Base-by-base conservation (phyloP, 495 filamentous ascomycete genomes). In the Podospora pseudoanserina region DNA sequence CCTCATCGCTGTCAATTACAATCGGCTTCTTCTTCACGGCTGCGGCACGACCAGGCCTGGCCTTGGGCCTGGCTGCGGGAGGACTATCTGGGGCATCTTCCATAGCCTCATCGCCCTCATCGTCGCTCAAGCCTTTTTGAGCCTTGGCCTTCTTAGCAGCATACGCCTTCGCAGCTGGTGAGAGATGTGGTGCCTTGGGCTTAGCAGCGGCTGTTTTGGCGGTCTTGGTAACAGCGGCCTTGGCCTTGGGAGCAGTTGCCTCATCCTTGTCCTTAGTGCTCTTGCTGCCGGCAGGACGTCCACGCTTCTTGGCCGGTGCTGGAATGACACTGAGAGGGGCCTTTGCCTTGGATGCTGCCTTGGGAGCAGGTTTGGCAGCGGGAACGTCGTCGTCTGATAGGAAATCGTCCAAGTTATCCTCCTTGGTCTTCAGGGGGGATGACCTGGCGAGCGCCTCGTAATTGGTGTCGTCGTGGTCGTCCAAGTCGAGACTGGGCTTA, bases 141-240 rank as follows among this genome's bases (percentile, higher is more conserved):
- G 82, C 73, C 77, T 90, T 90, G 39, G 84, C 83, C 67, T 82
- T 80, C 80, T 91, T 93, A 2, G 88, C 86, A 18, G 90, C 91
- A 75, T 95, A 94, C 0, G 89, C 90, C 76, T 94, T 95, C 15
- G 91, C 92, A 5, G 90, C 91, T 0, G 92, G 91, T 13, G 90
- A 92, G 18, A 92, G 80, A 53, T 39, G 27, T 5, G 62, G 39
- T 1, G 54, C 28, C 58, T 69, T 69, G 56, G 67, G 13, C 23
- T 65, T 69, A 39, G 67, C 53, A 3, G 60, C 20, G 5, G 5
- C 78, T 70, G 27, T n/a, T 18, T 26, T 30, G 11, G 59, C 27
- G 30, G 59, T 61, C 23, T 61, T 61, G 26, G 59, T 32, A 49
- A 20, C 20, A 18, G 67, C 27, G 1, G 57, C 39, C 5, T 66